These are phyloP conservation scores for Aspergillus campestris DNA, from an alignment of 495 filamentous ascomycete species.

Conservation along the genomic window DNA sequence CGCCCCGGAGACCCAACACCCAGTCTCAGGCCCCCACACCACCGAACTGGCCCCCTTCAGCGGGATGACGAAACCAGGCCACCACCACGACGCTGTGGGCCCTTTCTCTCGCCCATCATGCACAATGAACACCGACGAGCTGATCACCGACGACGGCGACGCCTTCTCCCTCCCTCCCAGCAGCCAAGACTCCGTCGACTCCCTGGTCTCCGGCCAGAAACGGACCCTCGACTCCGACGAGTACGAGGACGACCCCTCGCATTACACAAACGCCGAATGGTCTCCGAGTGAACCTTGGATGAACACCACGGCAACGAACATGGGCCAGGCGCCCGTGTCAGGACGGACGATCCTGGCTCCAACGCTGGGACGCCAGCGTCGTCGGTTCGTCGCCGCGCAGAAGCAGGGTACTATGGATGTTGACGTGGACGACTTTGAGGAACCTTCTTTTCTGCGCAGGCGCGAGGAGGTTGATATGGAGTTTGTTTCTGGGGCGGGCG, in stretches of 20 bases:
- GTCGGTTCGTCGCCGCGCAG: slow-evolving; percentile 17
- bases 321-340: not conserved
- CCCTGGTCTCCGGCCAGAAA: slow-evolving; percentile 11
- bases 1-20: slow-evolving; percentile 12
- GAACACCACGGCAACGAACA: too few species aligned
- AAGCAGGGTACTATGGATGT: slow-evolving; percentile 20
- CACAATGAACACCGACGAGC: slow-evolving; percentile 5
- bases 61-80: slow-evolving; percentile 59
- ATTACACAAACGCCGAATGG: too few species aligned
- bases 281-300: too few species aligned
- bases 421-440: slow-evolving; percentile 33
- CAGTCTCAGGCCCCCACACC: slow-evolving; percentile 6
- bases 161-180: slow-evolving; percentile 35
- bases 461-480: slow-evolving; percentile 39
- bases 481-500: slow-evolving; percentile 2
- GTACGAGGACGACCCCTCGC: slow-evolving; percentile 8
- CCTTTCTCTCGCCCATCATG: slow-evolving; percentile 8
- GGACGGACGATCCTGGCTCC: slow-evolving; percentile 30
- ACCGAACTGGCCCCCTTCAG: slow-evolving; percentile 68
- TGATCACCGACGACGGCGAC: slow-evolving; percentile 31
- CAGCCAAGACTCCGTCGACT: slow-evolving; percentile 35
- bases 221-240: slow-evolving; percentile 11
- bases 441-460: slow-evolving; percentile 33
- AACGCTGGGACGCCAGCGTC: slow-evolving; percentile 22
- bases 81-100: slow-evolving; percentile 16